These are phyloP conservation scores for Rhizophagus sp. DNA, from an alignment of 192 early-diverging fungal genomes.

Conservation along the genomic window DNA sequence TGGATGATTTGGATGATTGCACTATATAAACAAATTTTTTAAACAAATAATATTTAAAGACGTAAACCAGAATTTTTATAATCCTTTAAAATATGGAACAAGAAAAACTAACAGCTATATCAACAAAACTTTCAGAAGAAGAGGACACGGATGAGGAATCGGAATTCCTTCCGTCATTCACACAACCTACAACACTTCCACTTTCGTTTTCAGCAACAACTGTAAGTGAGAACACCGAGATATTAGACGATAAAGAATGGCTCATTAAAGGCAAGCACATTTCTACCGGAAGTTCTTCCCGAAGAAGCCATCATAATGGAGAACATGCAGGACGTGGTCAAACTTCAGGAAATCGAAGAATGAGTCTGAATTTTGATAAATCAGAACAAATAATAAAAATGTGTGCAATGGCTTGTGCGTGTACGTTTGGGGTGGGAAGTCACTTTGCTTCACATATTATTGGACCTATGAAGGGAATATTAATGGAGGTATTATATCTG, in stretches of 20 bases:
- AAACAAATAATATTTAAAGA: not conserved
- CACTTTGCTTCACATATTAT: constrained; percentile 77
- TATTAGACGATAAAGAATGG: constrained; percentile 10
- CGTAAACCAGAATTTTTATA: not conserved
- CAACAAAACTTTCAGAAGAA: not conserved
- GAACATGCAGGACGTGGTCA: constrained; percentile 2
- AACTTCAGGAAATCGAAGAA: constrained; percentile 21
- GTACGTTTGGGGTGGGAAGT: constrained; percentile 58
- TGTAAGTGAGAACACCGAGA: not conserved
- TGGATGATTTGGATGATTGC: no score
- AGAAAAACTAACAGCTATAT: constrained; percentile 7
- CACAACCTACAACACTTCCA: not conserved
- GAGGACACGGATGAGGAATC: constrained; percentile 15
- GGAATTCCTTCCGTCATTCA: not conserved
- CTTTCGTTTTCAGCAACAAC: not conserved
- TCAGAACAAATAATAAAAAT: constrained; percentile 18
- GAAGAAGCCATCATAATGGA: not conserved
- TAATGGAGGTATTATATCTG: constrained; percentile 72
- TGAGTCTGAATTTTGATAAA: constrained; percentile 3
- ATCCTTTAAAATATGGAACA: constrained; percentile 1
- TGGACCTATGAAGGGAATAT: constrained; percentile 71
- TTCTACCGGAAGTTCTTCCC: not conserved
- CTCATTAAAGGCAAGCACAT: constrained; percentile 1
- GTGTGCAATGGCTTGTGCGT: constrained; percentile 36
- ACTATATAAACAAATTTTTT: no score